Evolutionary conservation across 2,329 filamentous ascomycete genomes (phyloP), one percentile per base, ranked within the genome.

Genomic region (Pseudophaeomoniella oleicola): DNA sequence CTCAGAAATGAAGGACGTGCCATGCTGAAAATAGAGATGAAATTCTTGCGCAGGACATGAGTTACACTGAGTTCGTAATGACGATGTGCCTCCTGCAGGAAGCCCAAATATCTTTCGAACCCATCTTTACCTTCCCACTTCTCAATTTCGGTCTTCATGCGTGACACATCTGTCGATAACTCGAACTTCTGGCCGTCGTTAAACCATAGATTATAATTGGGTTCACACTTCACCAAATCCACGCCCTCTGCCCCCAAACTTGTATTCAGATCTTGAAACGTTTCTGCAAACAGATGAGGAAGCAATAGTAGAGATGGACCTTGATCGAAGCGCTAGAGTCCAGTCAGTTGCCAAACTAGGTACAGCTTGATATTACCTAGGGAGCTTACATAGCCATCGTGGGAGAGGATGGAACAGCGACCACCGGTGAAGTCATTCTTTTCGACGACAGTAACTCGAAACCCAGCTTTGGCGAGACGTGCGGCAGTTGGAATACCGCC

Each of bases 121-220:
- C 81, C 81, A 33, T 72, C 75, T 38, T 71, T 74, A 5, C 80
- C 81, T 49, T 85, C 81, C 59, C 72, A 78, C n/a, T 68, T 68
- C 62, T 84, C 78, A 22, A 86, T 68, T 52, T 83, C 73, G 12
- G 57, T 50, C 54, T 82, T 82, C 78, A 85, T 83, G 34, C 64
- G 61, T n/a, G 71, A 64, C 29, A 80, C 60, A 50, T 85, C 78
- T n/a, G 73, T 77, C 3, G 72, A 75, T 17, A 81, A 60, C 42
- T 70, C 64, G 50, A 84, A 78, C 9, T 55, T 59, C 43, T 72
- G 69, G 36, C 73, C 75, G 52, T 84, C 80, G 11, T 72, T 64
- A 51, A 84, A 86, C 67, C 75, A 81, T 40, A 86, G 66, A 37
- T 74, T 72, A 62, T 86, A 85, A 52, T 85, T 86, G 1, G 78